Conservation (phyloP, 805 yeast genomes). For the Sugiyamaella boreocaroliniensis region DNA sequence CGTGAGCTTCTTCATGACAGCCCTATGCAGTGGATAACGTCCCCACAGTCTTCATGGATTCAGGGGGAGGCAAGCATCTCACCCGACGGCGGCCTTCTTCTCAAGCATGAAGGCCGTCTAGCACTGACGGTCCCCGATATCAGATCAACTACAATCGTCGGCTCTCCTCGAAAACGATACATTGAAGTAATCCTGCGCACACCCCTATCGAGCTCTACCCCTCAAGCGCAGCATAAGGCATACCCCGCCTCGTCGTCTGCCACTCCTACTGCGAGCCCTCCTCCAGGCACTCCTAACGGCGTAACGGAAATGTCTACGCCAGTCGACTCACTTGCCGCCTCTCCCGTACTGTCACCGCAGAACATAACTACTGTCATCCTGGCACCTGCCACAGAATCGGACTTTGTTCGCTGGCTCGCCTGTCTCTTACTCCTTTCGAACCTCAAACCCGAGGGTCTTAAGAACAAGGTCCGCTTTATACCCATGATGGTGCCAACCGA, state of each 20-base stretch:
- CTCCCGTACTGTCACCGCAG: background rate
- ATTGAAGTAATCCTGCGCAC: slow-evolving; percentile 17
- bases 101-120: slow-evolving; percentile 4
- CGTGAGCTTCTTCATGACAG: slow-evolving; percentile 6
- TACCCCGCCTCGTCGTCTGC: background rate
- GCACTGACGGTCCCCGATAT: slow-evolving; percentile 13
- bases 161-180: slow-evolving; percentile 10
- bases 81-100: slow-evolving; percentile 7
- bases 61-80: slow-evolving; percentile 11
- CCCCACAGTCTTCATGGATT: slow-evolving; percentile 5
- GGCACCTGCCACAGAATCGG: slow-evolving; percentile 16
- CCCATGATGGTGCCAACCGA: slow-evolving; percentile 1
- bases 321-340: background rate
- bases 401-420: slow-evolving; percentile 16
- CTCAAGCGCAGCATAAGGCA: background rate
- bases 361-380: slow-evolving; percentile 7
- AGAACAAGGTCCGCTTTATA: slow-evolving; percentile 9
- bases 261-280: background rate
- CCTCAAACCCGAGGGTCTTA: slow-evolving; percentile 17
- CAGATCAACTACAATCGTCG: slow-evolving; percentile 15
- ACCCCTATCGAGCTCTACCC: background rate
- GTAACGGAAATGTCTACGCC: background rate
- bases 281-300: background rate
- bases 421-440: slow-evolving; percentile 17
- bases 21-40: slow-evolving; percentile 18